Conservation (phyloP, 1,284 basidiomycete species). For the Boletellus sp. region DNA sequence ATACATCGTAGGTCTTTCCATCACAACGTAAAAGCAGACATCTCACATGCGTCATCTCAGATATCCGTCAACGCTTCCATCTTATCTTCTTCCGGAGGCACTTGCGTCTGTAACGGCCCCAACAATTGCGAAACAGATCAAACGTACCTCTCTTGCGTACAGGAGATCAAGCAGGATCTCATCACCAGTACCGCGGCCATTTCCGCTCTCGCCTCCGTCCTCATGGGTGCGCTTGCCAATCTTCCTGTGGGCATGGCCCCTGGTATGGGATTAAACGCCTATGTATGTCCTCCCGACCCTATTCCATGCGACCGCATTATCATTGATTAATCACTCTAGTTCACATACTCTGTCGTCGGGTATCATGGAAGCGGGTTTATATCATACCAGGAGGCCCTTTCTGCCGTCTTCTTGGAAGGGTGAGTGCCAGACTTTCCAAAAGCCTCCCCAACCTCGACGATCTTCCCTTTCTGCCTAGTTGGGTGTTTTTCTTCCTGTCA, state of each 20-base stretch:
- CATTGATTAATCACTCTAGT: conserved; percentile 41
- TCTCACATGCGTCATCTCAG: conserved; percentile 34
- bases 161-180: conserved; percentile 67
- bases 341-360: conserved; percentile 86
- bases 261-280: conserved; percentile 81
- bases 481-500: conserved; percentile 83
- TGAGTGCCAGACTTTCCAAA: conserved; percentile 28
- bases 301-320: background rate
- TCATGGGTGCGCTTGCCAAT: conserved; percentile 85
- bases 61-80: conserved; percentile 85
- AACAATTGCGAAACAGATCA: conserved; percentile 56
- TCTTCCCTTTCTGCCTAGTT: conserved; percentile 37
- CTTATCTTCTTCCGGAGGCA: conserved; percentile 73
- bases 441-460: background rate
- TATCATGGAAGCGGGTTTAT: conserved; percentile 77
- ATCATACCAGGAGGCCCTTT: conserved; percentile 78
- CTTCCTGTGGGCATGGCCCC: conserved; percentile 81
- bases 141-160: conserved; percentile 63
- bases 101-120: conserved; percentile 67
- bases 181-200: conserved; percentile 80
- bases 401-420: conserved; percentile 87
- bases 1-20: conserved; percentile 48
- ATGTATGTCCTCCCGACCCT: conserved; percentile 44
- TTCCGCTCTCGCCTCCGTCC: conserved; percentile 68
- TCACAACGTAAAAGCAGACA: background rate